Base-by-base conservation (phyloP, 345 rosid species). In the Boechera divaricarpa region DNA sequence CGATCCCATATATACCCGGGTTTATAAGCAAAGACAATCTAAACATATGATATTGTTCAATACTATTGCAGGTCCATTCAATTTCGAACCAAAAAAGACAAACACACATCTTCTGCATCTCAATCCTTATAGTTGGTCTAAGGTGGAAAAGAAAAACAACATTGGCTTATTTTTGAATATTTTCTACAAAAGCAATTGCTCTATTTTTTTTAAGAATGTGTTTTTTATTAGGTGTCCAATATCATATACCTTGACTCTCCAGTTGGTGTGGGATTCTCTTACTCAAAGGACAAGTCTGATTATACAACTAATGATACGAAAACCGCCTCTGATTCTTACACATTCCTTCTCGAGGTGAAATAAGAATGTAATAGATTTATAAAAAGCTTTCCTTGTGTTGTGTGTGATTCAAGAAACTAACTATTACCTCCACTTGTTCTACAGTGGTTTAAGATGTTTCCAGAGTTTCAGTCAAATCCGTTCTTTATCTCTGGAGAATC, bases 401-500 rank as follows among this genome's bases (percentile, higher is more conserved):
- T 32, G 48, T 62, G 29, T 66, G 62, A 24, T 39, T 38, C 41
- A 49, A 13, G 29, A 54, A 3, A 51, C 38, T 51, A 79, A 53
- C 51, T 9, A 61, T 60, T 26, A 15, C 10, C 31, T 63, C 9
- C 3, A 45, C 59, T 21, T 60, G n/a, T 47, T 78, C 13, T 35
- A 56, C 84, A 94, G 95, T 94, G 98, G 97, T 90, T 94, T 80
- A 81, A 88, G 77, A 82, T 84, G 41, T 94, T 87, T 80, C 87
- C 93, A 0, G 95, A 94, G 83, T 91, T 90, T 78, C 91, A 87
- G 35, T 53, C 89, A 49, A 91, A 91, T 79, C 95, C 93, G 2
- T 87, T 94, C 70, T 94, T 75, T 71, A 73, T 94, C 64, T 74
- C 97, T 15, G 98, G 98, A 79, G 98, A 91, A 88, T 94, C 98